Evolutionary conservation across 176 grass and related monocot genomes (phyloP).

Genomic region (Olyra latifolia): DNA sequence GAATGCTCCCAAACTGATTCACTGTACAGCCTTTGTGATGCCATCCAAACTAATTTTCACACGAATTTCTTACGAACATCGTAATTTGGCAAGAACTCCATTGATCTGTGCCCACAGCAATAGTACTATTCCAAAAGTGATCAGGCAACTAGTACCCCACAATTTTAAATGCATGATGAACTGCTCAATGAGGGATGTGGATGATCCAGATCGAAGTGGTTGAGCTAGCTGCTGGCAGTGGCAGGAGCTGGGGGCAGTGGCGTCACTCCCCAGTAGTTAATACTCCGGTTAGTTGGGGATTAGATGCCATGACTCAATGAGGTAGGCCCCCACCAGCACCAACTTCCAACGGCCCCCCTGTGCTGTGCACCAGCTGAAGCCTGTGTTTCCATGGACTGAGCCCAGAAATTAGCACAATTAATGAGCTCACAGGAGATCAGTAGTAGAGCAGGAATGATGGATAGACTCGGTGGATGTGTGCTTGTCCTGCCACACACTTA

Average conservation of each 20-base stretch:
- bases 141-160: neutral
- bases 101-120: neutral
- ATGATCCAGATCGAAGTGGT: conserved; percentile 25
- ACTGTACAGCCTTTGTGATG: neutral
- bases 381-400: neutral
- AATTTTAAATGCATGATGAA: conserved; percentile 1
- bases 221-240: neutral
- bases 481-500: neutral
- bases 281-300: conserved; percentile 44
- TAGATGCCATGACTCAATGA: conserved; percentile 32
- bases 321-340: conserved; percentile 23
- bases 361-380: conserved; percentile 24
- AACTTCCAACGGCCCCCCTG: conserved; percentile 45
- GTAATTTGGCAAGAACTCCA: too few relatives aligned
- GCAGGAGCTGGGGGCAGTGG: neutral
- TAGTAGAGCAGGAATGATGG: too few relatives aligned
- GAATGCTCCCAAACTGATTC: neutral
- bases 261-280: neutral
- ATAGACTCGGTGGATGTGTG: neutral
- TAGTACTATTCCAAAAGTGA: neutral
- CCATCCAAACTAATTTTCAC: too few relatives aligned
- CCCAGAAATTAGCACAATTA: conserved; percentile 30
- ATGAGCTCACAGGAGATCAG: neutral
- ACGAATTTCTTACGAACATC: too few relatives aligned
- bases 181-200: neutral